Evolutionary conservation across 192 early-diverging fungal genomes (phyloP), one percentile per base, ranked within the genome.

Genomic region (Mortierella claussenii): DNA sequence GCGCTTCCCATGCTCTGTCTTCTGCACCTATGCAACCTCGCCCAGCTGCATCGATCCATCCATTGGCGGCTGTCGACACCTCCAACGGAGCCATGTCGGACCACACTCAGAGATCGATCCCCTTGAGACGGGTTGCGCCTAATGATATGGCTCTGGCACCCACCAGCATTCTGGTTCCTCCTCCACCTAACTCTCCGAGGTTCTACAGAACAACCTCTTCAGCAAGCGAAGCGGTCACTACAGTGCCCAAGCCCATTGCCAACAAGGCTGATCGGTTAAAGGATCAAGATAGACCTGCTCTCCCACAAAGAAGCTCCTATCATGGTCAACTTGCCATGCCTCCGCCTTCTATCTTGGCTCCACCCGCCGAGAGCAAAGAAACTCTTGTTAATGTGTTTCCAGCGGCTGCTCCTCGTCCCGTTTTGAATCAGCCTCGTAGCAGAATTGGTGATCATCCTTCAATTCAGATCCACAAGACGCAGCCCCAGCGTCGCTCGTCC

Each of bases 21-120:
- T 10, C 32, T 43, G 26, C 65, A 9, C 18, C 18, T 4, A 32
- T 33, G 4, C 5, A 47, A 13, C 23, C 52, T n/a, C 51, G 46
- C 1, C 53, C 50, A 79, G 80, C 28, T 60, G 67, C 33, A 80
- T 79, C 71, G 74, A 65, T 73, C 57, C 60, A 55, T 53, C 80
- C 68, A 62, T 80, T 82, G 3, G 57, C 81, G 2, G 78, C 69
- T 12, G 78, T 82, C 12, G 66, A 55, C 12, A 82, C 82, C 52
- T 78, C 71, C 44, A 65, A 52, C 24, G 65, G 60, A 0, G 58
- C 53, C 55, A 52, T 61, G 53, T 66, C 56, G 4, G 68, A 67
- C 42, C 48, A 65, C 8, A 28, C 20, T 23, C 61, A 70, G 8
- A 0, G 27, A 26, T 9, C 55, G n/a, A n/a, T 34, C 9, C 45